Evolutionary conservation across 768 basidiomycete species (phyloP), one percentile per base, ranked within the genome.

Genomic region (Russula vinacea): DNA sequence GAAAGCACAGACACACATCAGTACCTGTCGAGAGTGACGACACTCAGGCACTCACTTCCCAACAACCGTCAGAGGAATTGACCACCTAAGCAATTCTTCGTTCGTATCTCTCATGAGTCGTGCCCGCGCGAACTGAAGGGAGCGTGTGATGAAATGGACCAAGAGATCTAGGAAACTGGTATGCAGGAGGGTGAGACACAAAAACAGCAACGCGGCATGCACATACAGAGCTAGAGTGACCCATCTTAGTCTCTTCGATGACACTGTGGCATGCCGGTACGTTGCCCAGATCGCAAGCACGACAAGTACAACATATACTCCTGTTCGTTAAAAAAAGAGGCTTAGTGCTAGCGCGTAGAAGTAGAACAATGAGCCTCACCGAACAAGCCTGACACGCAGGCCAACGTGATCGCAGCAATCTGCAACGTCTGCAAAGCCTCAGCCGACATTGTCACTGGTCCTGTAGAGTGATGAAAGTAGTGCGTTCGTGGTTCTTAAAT

Each of bases 231-330:
- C 39, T 32, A 66, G 58, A 1, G 71, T 69, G 56, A 72, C 66
- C 47, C 62, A 40, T 58, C 62, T 45, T 19, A 71, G 62, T 22
- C 70, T 58, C 39, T 58, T 64, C 39, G 56, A 65, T 14, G 58
- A 58, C n/a, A 22, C 24, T 5, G 33, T 52, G 3, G n/a, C 29
- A 1, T 58, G 62, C 17, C 57, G 62, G 17, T 63, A 60, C 22
- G 68, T 70, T 1, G 70, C 55, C 71, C 71, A 72, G 10, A 71
- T 35, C 7, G 70, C 69, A 37, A 70, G 67, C 11, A 68, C 40
- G 49, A 71, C 68, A 7, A 72, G 61, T 4, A 68, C 55, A 22
- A 66, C 50, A 54, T 72, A 72, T 5, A 69, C 57, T 33, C 71
- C 71, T 72, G 59, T 40, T 56, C 16, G 14, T 24, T 13, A 47